Evolutionary conservation across 306 rosid species (phyloP), one percentile per base, ranked within the genome.

Genomic region (Neltuma alba): DNA sequence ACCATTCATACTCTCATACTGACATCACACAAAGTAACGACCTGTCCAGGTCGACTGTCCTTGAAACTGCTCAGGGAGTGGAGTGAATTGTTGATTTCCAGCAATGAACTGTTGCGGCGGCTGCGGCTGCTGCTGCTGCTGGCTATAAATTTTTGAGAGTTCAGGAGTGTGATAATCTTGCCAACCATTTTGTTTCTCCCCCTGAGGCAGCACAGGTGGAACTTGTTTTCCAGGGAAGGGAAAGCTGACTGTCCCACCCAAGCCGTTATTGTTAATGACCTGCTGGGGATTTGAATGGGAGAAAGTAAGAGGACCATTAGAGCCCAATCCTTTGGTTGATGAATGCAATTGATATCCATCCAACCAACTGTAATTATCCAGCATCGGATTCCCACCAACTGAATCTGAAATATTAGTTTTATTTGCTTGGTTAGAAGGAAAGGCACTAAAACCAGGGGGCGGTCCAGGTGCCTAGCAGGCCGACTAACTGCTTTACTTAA

Each of bases 291-390:
- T 88, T 72, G 87, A 76, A 42, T 82, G 87, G 64, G 89, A 47
- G 77, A 76, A 85, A 62, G 79, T 75, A 40, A 82, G 50, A 55
- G 88, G 82, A 83, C 81, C 85, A 85, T 69, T 79, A 50, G 82
- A 55, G 42, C 78, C 87, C 66, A 86, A 52, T 79, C 84, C 89
- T 67, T 80, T 88, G 18, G 84, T 78, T 72, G 94, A 84, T 50
- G 92, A 79, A 60, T 95, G 92, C 75, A 88, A 67, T 74, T 95
- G 97, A 91, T 95, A 91, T 83, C 99, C 99, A 90, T 95, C 98
- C 90, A 95, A 86, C 99, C 99, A 95, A 84, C 97, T 86, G 86
- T 95, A 95, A 84, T 95, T 97, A 72, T 95, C 99, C 90, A 90
- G 55, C 50, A 87, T 34, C 44, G 80, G 92, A 91, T 83, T 95